Base-by-base conservation (phyloP, 1,284 basidiomycete genomes). In the Microbotryum scabiosae region DNA sequence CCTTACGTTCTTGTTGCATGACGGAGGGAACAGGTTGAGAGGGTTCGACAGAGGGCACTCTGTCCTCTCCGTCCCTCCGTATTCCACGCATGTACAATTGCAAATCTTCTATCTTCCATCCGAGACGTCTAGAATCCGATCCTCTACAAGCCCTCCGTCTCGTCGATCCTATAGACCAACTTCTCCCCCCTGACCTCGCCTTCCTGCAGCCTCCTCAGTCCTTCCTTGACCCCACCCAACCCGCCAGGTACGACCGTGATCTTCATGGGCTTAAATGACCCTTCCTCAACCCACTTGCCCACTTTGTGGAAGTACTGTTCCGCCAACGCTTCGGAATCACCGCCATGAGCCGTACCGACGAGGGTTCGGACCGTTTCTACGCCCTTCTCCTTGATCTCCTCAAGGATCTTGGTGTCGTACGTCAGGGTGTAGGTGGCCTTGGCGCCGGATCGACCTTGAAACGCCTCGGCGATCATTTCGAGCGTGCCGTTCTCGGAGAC, bases 121-220 rank as follows among this genome's bases (percentile, higher is more conserved):
- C 36, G 10, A 41, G 36, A 41, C 16, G 36, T 41, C 36, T 41
- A 41, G 16, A 41, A 12, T 3, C 10, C 16, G 36, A 18, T 3
- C 14, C 36, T 41, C 36, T 41, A 41, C 21, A 65, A 45, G 2
- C 57, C 59, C 3, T 59, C 62, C 9, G 72, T 74, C 26, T 75
- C 73, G 28, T 54, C 61, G 51, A 75, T 67, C 6, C 67, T 58
- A 59, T 74, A 75, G 51, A 76, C 75, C 3, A 76, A 66, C 67
- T 76, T 76, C 56, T 72, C 70, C 14, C 70, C 72, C 45, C 64
- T 68, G 8, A 71, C 74, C 51, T 72, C 69, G 43, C 65, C 63
- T 28, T 65, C 60, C 54, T 69, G 53, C 45, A 73, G 50, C 32
- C 72, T 59, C 60, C 67, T 54, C 46, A 75, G 30, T 1, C 73